Base-by-base conservation (phyloP, 2,329 filamentous ascomycete species). In the Fusarium keratoplasticum region DNA sequence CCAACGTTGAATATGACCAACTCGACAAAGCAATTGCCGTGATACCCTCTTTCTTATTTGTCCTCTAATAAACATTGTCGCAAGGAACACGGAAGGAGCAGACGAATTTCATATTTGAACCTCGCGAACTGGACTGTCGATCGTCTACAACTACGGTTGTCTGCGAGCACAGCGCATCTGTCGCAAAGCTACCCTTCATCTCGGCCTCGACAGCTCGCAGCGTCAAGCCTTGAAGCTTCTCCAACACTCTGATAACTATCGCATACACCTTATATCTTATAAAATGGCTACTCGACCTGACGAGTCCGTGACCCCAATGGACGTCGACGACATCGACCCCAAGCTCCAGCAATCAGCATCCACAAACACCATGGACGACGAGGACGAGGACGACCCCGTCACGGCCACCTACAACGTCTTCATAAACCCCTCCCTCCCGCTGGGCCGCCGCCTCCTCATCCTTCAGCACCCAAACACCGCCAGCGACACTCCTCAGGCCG, bases 381-480 rank as follows among this genome's bases (percentile, higher is more conserved):
- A 80, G 55, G 80, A 82, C 50, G 88, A 91, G 55, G 82, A 88
- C 22, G 93, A 95, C 79, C 93, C 93, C 63, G 88, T 95, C 74
- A 87, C 93, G 62, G 88, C 91, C 47, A 91, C 89, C 71, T 98
- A 98, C 88, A 90, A 94, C 80, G 91, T 98, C 82, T 96, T 93
- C 84, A 91, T 98, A 80, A 98, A 95, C 77, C 93, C 94, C 25
- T 85, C 88, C 22, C 89, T 93, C 54, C 87, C 91, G 6, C 81
- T 84, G 18, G 86, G 87, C 78, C 91, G 90, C 68, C 89, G 92
- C 75, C 89, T 95, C 69, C 92, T 96, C 78, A 89, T 98, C 72
- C 89, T 99, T 54, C 95, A 98, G 85, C 97, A 97, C 82, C 93
- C 95, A 29, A 95, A 95, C 83, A 93, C 94, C 72, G 87, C 87